Base-by-base conservation (phyloP, 2,329 filamentous ascomycete species). In the Pseudogymnoascus sp. region DNA sequence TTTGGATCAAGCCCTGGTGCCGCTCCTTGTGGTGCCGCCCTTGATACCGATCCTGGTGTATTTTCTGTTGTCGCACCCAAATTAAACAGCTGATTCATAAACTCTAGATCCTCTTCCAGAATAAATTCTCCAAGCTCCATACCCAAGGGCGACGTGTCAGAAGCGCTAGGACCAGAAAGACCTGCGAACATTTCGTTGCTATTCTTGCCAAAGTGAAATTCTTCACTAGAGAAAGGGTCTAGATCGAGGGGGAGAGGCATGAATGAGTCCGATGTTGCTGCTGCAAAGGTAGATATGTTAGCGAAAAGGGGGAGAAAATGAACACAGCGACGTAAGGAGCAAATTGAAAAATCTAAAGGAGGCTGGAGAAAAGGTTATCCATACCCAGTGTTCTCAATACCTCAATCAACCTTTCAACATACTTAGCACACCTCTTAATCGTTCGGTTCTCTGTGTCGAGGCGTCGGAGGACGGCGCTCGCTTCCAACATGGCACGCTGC, bases 91-190 rank as follows among this genome's bases (percentile, higher is more conserved):
- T 62, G 43, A 35, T 70, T 68, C 37, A 71, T 60, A 56, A 70
- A 71, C 2, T 67, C 69, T 12, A 75, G 65, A 64, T 75, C 73
- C 12, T 70, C 71, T 59, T 76, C 73, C 37, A 75, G 64, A 69
- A 76, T 72, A 56, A 76, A 76, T 63, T 76, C 73, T 1, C 75
- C 73, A 22, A 75, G 64, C 43, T 76, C 74, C 67, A 74, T 70
- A 0, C 73, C 70, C 35, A 75, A 65, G 6, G 73, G 70, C 1
- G 69, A 70, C 16, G 40, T 10, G 59, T 61, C 28, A 38, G 46
- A 56, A 24, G 22, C 37, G n/a, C 33, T 19, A 40, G 37, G 37
- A 16, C n/a, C 37, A n/a, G 37, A 16, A 40, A 40, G 37, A 40
- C 37, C n/a, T 40, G 37, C n/a, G n/a, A 40, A 40, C 37, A n/a